These are phyloP conservation scores for Kalmanozyma brasiliensis DNA, from an alignment of 1,284 basidiomycete species.

Conservation along the genomic window DNA sequence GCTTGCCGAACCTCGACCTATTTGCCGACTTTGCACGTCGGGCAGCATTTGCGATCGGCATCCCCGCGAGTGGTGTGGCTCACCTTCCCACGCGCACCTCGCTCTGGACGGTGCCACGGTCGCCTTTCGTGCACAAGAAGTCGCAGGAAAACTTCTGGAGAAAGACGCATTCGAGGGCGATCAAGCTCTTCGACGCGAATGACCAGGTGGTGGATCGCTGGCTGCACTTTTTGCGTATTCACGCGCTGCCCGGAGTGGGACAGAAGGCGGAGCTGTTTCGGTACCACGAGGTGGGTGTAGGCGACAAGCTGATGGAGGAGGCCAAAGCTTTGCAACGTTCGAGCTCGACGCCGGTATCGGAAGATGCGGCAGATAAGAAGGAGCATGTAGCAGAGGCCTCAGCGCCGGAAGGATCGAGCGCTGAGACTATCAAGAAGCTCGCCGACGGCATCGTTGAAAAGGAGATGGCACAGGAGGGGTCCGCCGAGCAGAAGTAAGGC, in stretches of 20 bases:
- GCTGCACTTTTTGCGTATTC: slow-evolving; percentile 81
- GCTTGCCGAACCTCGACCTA: slow-evolving; percentile 75
- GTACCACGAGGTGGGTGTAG: slow-evolving; percentile 39
- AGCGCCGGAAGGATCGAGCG: slow-evolving; percentile 7
- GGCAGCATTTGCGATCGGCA: slow-evolving; percentile 82
- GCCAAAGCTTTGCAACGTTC: slow-evolving; percentile 31
- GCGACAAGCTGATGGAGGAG: slow-evolving; percentile 44
- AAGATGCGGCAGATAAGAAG: neutral
- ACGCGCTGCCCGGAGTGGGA: slow-evolving; percentile 86
- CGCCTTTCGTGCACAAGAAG: slow-evolving; percentile 94
- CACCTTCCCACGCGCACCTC: slow-evolving; percentile 80
- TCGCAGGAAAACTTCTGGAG: slow-evolving; percentile 94
- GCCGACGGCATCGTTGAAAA: slow-evolving; percentile 46
- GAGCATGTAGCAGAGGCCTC: neutral
- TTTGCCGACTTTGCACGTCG: slow-evolving; percentile 86
- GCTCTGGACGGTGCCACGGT: slow-evolving; percentile 86
- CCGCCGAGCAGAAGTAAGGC: slow-evolving; percentile 26
- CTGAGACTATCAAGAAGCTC: slow-evolving; percentile 38
- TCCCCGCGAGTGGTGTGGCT: slow-evolving; percentile 79
- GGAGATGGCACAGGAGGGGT: slow-evolving; percentile 34
- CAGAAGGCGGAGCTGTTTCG: slow-evolving; percentile 81
- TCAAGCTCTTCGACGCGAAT: slow-evolving; percentile 92
- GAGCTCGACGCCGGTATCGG: neutral
- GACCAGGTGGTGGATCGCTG: slow-evolving; percentile 81
- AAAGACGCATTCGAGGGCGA: slow-evolving; percentile 80